Percentiles rank a stretch among this genome's conserved stretches.
These are phyloP conservation scores for Chaetomium cochliodes DNA, from an alignment of 495 filamentous ascomycete genomes.

Conservation along the genomic window DNA sequence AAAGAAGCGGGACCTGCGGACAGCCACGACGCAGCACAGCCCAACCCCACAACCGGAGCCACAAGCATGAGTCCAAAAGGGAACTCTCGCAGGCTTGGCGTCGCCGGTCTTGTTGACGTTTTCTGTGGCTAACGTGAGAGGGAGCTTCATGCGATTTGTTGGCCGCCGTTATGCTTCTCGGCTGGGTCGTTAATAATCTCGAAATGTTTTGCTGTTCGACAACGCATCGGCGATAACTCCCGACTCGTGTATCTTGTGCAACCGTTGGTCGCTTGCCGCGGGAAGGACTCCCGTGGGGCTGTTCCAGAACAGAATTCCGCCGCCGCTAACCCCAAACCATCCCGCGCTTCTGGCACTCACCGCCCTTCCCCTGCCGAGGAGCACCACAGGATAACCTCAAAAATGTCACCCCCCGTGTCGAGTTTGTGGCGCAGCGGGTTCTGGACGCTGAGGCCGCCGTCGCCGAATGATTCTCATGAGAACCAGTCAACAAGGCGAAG, in stretches of 20 bases:
- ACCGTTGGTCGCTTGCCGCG: background rate
- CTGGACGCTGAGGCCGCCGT: background rate
- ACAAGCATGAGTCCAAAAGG: background rate
- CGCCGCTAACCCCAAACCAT: background rate
- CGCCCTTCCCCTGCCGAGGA: conserved; percentile 12
- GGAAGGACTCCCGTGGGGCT: background rate
- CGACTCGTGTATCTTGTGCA: background rate
- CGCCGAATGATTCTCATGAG: background rate
- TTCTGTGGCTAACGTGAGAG: background rate
- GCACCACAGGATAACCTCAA: background rate
- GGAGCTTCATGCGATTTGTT: background rate
- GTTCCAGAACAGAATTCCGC: background rate
- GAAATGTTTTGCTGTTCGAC: background rate
- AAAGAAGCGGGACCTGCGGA: background rate
- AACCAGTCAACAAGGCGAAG: background rate
- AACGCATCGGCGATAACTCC: background rate
- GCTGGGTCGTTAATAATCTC: background rate
- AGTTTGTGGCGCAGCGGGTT: conserved; percentile 13
- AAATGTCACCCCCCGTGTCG: conserved; percentile 10
- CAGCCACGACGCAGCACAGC: conserved; percentile 7
- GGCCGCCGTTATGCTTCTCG: background rate
- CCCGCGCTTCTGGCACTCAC: conserved; percentile 12
- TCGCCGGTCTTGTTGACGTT: background rate
- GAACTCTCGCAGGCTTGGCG: background rate
- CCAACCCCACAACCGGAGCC: background rate